Evolutionary conservation across 192 early-diverging fungal genomes (phyloP), one percentile per base, ranked within the genome.

Genomic region (Backusella tuberculispora): DNA sequence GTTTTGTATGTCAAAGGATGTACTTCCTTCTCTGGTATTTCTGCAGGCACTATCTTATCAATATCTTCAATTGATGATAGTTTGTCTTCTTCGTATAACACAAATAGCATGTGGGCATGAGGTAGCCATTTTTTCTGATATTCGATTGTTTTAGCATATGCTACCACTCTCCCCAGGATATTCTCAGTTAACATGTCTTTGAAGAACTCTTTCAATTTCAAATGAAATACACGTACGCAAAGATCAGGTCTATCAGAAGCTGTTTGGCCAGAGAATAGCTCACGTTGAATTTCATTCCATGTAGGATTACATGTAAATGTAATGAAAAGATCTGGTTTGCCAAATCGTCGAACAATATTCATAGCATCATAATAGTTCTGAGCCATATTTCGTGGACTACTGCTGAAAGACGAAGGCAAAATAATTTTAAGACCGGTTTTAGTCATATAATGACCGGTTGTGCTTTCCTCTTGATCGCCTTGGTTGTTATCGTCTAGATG

Each of bases 51-150:
- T 15, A 60, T 29, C 4, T 6, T 34, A 24, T 80, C 71, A 37
- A 44, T 68, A 6, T 72, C 66, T 34, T 19, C 9, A 10, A 24
- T 2, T 17, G 6, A 72, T 15, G 24, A 10, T 13, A 29, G 44
- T 15, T 75, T 80, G 45, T 72, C 10, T 6, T 12, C 13, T 12
- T 56, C n/a, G 34, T 66, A 38, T 24, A 82, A 29, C 45, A 82
- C 82, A 6, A 80, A 66, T 1, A 82, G 73, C 12, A 84, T 81
- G n/a, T 84, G 76, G 0, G 63, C 76, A 66, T 85, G 80, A 56
- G 80, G 76, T 63, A 84, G 47, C 0, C 78, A 79, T 8, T 77
- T 26, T 42, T 81, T 84, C 19, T 84, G 80, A 41, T 81, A 81
- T 66, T 84, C 83, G 29, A 81, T 71, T 1, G 76, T 64, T n/a